Conservation (phyloP, 2,329 filamentous ascomycete species). For the Aschersonia sp. region DNA sequence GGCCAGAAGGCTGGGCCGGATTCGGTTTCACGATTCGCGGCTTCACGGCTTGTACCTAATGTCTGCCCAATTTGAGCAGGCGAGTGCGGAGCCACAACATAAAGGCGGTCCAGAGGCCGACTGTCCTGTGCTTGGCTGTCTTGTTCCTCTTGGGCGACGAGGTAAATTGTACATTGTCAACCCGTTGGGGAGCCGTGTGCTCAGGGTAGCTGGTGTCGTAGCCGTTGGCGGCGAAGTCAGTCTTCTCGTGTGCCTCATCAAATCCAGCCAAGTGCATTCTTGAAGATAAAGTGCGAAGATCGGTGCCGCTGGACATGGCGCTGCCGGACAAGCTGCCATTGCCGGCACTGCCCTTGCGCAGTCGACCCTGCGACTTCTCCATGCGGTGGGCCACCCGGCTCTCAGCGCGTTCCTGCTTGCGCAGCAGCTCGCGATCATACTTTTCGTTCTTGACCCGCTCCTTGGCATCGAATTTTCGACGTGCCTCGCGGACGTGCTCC, state of each 20-base stretch:
- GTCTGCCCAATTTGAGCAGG: conserved; percentile 24
- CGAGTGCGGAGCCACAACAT: conserved; percentile 49
- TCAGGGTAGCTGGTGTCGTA: conserved; percentile 25
- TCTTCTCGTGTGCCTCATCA: conserved; percentile 24
- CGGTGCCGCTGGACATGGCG: conserved; percentile 15
- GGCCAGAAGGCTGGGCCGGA: no score
- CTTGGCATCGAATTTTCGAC: conserved; percentile 47
- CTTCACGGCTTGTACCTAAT: conserved; percentile 13
- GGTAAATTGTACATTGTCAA: conserved; percentile 29
- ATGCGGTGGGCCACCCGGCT: conserved; percentile 37
- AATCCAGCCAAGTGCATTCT: conserved; percentile 11
- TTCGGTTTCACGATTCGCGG: no score
- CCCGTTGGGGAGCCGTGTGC: conserved; percentile 12
- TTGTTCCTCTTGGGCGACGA: conserved; percentile 23
- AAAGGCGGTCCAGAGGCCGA: conserved; percentile 47
- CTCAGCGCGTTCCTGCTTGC: conserved; percentile 42
- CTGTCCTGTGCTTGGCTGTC: conserved; percentile 43
- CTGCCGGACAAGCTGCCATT: conserved; percentile 17
- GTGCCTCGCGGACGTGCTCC: conserved; percentile 44
- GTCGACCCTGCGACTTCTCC: conserved; percentile 29
- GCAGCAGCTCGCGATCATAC: conserved; percentile 42
- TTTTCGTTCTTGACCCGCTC: conserved; percentile 48
- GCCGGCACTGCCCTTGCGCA: conserved; percentile 21
- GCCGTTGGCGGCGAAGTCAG: conserved; percentile 14
- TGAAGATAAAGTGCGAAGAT: conserved; percentile 11